Percentiles rank a stretch among this genome's conserved stretches.
These are phyloP conservation scores for Diplodia mutila DNA, from an alignment of 2,329 filamentous ascomycete genomes.

Conservation along the genomic window DNA sequence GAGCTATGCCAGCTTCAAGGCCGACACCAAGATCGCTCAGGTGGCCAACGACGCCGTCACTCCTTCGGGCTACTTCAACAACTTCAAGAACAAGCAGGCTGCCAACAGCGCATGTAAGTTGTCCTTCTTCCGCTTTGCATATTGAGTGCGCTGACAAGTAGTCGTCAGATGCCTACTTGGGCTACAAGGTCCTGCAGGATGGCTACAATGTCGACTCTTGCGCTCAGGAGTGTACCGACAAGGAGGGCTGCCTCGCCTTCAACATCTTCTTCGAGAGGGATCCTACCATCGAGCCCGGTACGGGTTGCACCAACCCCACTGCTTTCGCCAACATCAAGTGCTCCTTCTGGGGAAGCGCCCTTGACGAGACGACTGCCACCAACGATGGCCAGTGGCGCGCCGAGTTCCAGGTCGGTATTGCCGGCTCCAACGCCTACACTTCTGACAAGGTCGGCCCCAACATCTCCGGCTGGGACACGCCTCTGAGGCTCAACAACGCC, in stretches of 20 bases:
- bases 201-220: conserved; percentile 27
- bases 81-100: background rate
- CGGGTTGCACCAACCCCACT: conserved; percentile 29
- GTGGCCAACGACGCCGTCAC: background rate
- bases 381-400: conserved; percentile 34
- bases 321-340: conserved; percentile 28
- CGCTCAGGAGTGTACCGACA: conserved; percentile 24
- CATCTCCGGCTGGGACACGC: conserved; percentile 19
- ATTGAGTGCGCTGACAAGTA: background rate
- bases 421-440: conserved; percentile 31
- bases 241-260: conserved; percentile 30
- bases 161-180: background rate
- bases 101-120: conserved; percentile 4
- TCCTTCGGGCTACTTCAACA: background rate
- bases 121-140: background rate
- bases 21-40: background rate
- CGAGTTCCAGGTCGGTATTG: conserved; percentile 30
- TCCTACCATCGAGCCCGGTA: conserved; percentile 26
- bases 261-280: conserved; percentile 32
- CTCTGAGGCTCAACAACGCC: conserved; percentile 29
- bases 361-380: conserved; percentile 31
- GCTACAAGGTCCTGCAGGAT: background rate
- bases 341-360: conserved; percentile 35
- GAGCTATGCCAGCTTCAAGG: background rate
- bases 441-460: background rate